Conservation (phyloP, 768 basidiomycete species). For the Boletus sp. region DNA sequence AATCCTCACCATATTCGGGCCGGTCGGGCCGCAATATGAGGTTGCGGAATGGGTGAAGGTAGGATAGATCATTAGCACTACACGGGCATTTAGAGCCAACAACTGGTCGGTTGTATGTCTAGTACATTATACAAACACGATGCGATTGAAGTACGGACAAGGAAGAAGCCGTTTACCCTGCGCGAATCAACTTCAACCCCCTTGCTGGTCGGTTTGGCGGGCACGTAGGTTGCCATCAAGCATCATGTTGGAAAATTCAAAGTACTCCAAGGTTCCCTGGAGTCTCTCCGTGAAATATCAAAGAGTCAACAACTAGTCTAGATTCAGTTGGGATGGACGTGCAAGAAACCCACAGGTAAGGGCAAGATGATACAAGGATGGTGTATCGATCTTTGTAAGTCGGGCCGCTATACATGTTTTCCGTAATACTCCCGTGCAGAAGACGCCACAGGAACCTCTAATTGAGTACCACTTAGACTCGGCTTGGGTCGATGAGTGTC, state of each 20-base stretch:
- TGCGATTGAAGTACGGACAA: not conserved
- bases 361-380: not conserved
- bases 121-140: not conserved
- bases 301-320: not conserved
- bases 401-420: constrained; percentile 15
- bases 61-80: not conserved
- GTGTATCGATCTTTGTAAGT: not conserved
- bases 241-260: not conserved
- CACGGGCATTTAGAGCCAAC: not conserved
- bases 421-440: constrained; percentile 39
- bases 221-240: not conserved
- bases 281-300: not conserved
- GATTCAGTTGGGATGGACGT: not conserved
- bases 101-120: not conserved
- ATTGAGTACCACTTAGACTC: constrained; percentile 18
- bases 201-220: not conserved
- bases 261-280: not conserved
- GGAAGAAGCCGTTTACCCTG: not conserved
- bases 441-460: constrained; percentile 17
- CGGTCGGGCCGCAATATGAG: constrained; percentile 7
- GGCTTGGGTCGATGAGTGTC: constrained; percentile 83
- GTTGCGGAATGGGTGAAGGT: too few species aligned
- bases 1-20: not conserved
- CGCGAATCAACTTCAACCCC: not conserved
- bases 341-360: not conserved